Evolutionary conservation across 495 filamentous ascomycete species (phyloP).

Genomic region (Viridothelium virens): DNA sequence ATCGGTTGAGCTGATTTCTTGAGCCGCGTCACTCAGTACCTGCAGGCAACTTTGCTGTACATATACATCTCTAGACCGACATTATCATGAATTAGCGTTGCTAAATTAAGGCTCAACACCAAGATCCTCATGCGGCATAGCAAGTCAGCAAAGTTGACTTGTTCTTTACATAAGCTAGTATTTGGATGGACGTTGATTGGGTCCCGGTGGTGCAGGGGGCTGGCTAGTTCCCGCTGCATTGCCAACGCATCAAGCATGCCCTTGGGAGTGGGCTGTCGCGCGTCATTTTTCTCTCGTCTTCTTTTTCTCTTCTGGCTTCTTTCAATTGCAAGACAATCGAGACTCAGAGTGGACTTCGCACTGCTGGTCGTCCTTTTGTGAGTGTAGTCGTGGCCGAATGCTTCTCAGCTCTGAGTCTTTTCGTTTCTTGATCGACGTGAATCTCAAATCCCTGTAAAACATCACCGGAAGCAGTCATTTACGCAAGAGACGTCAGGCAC

Average conservation of each 20-base stretch:
- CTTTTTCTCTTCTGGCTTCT: slow-evolving; percentile 4
- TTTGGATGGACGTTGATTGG: background rate
- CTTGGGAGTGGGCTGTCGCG: background rate
- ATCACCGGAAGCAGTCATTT: background rate
- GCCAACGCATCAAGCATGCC: slow-evolving; percentile 15
- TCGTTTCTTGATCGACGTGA: no score
- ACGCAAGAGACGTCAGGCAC: background rate
- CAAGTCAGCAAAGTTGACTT: background rate
- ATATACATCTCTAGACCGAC: no score
- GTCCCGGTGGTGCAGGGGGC: background rate
- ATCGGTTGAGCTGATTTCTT: no score
- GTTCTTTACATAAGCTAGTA: background rate
- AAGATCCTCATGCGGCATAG: no score
- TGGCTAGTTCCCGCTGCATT: slow-evolving; percentile 14
- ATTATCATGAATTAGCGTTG: no score
- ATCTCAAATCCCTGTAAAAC: background rate
- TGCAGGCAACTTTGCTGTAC: no score
- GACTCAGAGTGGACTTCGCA: background rate
- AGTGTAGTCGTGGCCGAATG: background rate
- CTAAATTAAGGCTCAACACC: no score
- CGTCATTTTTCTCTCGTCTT: slow-evolving; percentile 1
- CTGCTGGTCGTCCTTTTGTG: no score
- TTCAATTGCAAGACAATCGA: background rate
- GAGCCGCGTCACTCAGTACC: no score
- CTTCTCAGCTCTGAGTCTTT: background rate